Evolutionary conservation across 2,329 filamentous ascomycete genomes (phyloP).

Genomic region (Colletotrichum abscissum): DNA sequence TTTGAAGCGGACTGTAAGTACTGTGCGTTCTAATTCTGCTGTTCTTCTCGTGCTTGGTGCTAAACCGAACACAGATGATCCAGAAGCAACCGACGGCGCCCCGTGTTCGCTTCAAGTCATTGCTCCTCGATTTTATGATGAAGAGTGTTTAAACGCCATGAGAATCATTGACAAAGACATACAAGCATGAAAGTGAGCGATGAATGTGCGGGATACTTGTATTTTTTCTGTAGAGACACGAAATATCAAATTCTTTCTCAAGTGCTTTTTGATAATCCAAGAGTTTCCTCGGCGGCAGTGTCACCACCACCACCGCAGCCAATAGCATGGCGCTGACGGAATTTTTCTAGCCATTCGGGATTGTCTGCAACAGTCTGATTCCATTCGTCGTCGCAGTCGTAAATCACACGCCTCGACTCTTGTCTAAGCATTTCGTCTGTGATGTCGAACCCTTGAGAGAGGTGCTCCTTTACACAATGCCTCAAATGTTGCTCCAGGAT

Average conservation of each 20-base stretch:
- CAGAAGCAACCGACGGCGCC: conserved; percentile 51
- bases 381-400: conserved; percentile 39
- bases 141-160: conserved; percentile 52
- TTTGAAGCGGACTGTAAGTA: conserved; percentile 49
- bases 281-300: not conserved
- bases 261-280: not conserved
- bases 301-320: too few relatives aligned
- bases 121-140: conserved; percentile 58
- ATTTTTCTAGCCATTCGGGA: conserved; percentile 41
- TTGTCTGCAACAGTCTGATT: conserved; percentile 45
- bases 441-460: not conserved
- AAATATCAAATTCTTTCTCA: not conserved
- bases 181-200: not conserved
- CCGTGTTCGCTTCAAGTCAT: conserved; percentile 60
- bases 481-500: conserved; percentile 14
- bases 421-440: conserved; percentile 43
- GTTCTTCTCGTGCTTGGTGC: not conserved
- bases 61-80: conserved; percentile 47
- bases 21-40: not conserved
- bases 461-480: conserved; percentile 2
- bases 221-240: not conserved
- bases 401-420: conserved; percentile 41
- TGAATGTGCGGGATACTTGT: not conserved
- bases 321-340: conserved; percentile 30
- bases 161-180: conserved; percentile 43